These are phyloP conservation scores for Calonectria hawksworthii DNA, from an alignment of 2,329 filamentous ascomycete genomes.

Conservation along the genomic window DNA sequence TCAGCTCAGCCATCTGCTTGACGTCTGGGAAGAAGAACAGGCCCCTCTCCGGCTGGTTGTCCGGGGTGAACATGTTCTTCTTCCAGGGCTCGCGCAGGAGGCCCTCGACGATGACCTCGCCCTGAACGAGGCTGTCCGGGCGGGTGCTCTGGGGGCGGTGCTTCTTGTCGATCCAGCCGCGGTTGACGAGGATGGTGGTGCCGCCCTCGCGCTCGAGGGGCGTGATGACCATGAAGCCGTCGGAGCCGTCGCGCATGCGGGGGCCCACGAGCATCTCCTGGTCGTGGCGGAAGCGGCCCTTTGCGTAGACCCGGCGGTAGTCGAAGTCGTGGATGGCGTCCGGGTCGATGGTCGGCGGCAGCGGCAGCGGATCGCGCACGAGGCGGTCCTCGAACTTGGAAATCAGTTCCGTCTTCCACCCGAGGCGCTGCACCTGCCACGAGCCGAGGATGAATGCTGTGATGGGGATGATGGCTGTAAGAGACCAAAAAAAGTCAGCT, in stretches of 20 bases:
- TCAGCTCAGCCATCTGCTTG: conserved; percentile 86
- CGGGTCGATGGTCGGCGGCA: conserved; percentile 87
- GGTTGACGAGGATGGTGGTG: conserved; percentile 85
- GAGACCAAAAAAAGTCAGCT: not conserved
- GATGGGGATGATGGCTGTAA: conserved; percentile 83
- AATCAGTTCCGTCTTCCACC: conserved; percentile 94
- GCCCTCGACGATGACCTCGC: conserved; percentile 84
- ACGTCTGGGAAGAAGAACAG: conserved; percentile 98
- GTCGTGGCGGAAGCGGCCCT: conserved; percentile 84
- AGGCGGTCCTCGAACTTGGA: conserved; percentile 94
- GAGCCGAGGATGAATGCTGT: conserved; percentile 92
- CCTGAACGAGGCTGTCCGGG: conserved; percentile 74
- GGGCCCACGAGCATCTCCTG: conserved; percentile 97
- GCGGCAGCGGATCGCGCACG: conserved; percentile 84
- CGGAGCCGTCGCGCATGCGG: conserved; percentile 87
- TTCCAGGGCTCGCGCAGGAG: conserved; percentile 91
- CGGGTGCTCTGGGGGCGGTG: conserved; percentile 76
- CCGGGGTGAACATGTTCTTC: conserved; percentile 97
- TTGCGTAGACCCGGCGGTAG: conserved; percentile 85
- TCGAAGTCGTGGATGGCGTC: conserved; percentile 90
- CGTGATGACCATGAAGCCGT: conserved; percentile 93
- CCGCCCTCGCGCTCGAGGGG: conserved; percentile 81
- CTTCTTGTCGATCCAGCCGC: conserved; percentile 92
- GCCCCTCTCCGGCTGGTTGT: conserved; percentile 84
- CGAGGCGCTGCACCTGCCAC: conserved; percentile 94